Percentiles rank a stretch among this genome's conserved stretches.
These are phyloP conservation scores for Tuber borchii DNA, from an alignment of 495 filamentous ascomycete species.

Conservation along the genomic window DNA sequence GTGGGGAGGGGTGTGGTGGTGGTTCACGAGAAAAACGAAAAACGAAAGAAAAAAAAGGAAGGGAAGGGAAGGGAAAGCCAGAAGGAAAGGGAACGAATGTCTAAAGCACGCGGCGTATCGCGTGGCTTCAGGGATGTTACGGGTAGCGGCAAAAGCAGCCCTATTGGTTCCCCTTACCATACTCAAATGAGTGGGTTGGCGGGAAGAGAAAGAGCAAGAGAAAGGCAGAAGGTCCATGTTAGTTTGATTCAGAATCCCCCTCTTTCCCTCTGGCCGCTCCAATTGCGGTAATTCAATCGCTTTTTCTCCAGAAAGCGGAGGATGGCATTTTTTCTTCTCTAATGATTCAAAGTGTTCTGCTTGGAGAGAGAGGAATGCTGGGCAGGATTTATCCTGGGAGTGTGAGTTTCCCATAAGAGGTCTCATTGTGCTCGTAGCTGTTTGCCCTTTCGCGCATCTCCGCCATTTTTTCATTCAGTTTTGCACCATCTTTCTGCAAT, in stretches of 20 bases:
- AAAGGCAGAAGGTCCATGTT: background rate
- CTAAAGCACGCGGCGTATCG: constrained; percentile 23
- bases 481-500: background rate
- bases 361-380: background rate
- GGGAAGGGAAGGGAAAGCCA: constrained; percentile 17
- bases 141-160: constrained; percentile 37
- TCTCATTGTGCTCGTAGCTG: background rate
- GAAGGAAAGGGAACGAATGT: constrained; percentile 13
- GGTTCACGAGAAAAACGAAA: constrained; percentile 16
- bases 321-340: background rate
- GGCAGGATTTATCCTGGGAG: background rate
- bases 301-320: background rate
- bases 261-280: background rate
- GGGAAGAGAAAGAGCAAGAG: too few species aligned
- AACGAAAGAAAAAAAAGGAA: constrained; percentile 16
- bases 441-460: background rate
- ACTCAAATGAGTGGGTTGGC: background rate
- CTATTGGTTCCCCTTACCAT: constrained; percentile 19
- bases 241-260: background rate
- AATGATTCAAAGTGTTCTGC: background rate
- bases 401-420: background rate
- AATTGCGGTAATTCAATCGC: background rate
- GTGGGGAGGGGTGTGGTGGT: constrained; percentile 17
- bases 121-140: constrained; percentile 34
- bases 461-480: background rate